Conservation (phyloP, 768 basidiomycete species). For the Terana coerulea region DNA sequence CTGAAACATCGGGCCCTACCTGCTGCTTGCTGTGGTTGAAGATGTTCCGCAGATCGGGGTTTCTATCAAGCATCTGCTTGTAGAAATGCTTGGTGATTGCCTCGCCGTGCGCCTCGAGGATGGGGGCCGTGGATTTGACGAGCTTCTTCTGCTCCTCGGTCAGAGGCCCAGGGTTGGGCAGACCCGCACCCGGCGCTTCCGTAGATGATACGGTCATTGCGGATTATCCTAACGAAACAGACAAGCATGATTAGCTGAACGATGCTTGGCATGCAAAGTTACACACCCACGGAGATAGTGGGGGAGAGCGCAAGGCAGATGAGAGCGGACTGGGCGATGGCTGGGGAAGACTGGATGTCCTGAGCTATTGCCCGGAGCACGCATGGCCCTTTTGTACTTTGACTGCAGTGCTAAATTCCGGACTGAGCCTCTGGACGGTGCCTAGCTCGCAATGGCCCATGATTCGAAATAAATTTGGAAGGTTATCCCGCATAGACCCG, state of each 20-base stretch:
- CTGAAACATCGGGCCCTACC: slow-evolving; percentile 1
- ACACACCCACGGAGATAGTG: not conserved
- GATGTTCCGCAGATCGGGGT: slow-evolving; percentile 19
- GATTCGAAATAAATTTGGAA: no score
- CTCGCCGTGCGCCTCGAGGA: slow-evolving; percentile 19
- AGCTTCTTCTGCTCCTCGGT: slow-evolving; percentile 22
- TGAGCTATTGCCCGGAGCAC: no score
- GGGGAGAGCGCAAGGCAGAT: no score
- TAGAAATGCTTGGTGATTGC: slow-evolving; percentile 21
- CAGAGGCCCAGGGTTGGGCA: slow-evolving; percentile 16
- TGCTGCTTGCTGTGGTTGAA: slow-evolving; percentile 23
- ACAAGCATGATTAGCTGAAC: not conserved
- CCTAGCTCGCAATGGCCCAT: no score
- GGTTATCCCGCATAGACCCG: no score
- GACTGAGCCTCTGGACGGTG: no score
- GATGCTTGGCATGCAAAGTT: no score
- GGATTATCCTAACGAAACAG: not conserved
- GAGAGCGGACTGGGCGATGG: no score
- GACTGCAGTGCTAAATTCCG: no score
- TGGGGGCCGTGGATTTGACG: slow-evolving; percentile 17
- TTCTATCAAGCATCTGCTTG: slow-evolving; percentile 18
- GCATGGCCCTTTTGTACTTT: no score
- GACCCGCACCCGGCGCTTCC: not conserved
- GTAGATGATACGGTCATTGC: not conserved
- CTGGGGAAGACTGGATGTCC: no score